Base-by-base conservation (phyloP, 164 flowering plant genomes). In the Dillenia turbinata region DNA sequence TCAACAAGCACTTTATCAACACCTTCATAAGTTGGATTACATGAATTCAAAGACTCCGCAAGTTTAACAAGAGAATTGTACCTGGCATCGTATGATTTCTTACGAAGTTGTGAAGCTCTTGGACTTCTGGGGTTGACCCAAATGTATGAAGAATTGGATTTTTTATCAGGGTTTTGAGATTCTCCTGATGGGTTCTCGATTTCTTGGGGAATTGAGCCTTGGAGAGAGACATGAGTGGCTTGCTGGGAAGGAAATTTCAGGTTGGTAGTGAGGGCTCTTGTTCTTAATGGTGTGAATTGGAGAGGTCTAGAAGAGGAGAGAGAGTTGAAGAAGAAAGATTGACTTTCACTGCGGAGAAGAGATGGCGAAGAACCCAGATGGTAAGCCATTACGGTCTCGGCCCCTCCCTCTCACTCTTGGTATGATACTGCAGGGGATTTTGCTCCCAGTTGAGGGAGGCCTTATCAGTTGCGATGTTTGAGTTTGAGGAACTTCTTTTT, bases 101-200 rank as follows among this genome's bases (percentile, higher is more conserved):
- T 61, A 22, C 75, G 77, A 14, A 84, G 84, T 53, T 67, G 67
- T 0, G 85, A 67, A 57, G 95, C 92, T 71, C 80, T 70, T 63
- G 91, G 84, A 71, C 89, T 94, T 26, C 45, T 83, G 63, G 98
- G 97, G 57, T 94, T 94, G 68, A 94, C 87, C 97, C 97, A 90
- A 64, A 84, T 40, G 71, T 78, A 56, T 10, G 79, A 60, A 44
- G 78, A 64, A 7, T 13, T 22, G 16, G 64, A 14, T 56, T 74
- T 76, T 12, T 48, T 65, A 57, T 75, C 71, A 54, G 82, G 76
- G 78, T 22, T 2, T 43, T 55, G 67, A 22, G 68, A 47, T 61
- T 68, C 61, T 40, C 52, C 44, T 1, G 54, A 16, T 56, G 64
- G 59, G 65, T 40, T 60, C 48, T 54, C 65, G 52, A 82, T 52